Evolutionary conservation across 768 basidiomycete species (phyloP).

Genomic region (Pisolithus albus): DNA sequence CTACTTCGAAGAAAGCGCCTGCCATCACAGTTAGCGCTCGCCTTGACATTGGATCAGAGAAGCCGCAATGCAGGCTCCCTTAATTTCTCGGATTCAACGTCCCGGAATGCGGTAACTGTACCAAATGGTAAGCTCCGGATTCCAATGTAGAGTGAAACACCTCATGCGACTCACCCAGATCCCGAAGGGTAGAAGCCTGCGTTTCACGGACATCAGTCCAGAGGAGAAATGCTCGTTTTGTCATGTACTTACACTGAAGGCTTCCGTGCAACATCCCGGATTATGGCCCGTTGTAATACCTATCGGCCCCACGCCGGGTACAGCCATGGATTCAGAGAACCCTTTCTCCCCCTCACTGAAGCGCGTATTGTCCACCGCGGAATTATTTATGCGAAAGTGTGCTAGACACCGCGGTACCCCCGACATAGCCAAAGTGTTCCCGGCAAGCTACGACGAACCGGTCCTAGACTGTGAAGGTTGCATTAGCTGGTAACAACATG

Average conservation of each 20-base stretch:
- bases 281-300: constrained; percentile 56
- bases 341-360: constrained; percentile 35
- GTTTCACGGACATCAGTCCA: not conserved
- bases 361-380: constrained; percentile 60
- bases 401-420: constrained; percentile 59
- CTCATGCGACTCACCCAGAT: constrained; percentile 38
- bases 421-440: constrained; percentile 34
- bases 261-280: constrained; percentile 53
- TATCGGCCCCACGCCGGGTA: constrained; percentile 41
- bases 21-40: too few species aligned
- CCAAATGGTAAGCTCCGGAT: constrained; percentile 2
- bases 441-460: constrained; percentile 42
- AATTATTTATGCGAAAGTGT: constrained; percentile 62
- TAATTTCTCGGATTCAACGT: constrained; percentile 45
- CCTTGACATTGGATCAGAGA: not conserved
- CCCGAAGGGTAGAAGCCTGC: constrained; percentile 50
- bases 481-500: not conserved
- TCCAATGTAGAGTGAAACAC: constrained; percentile 3
- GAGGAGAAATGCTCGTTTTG: not conserved
- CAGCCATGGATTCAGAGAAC: constrained; percentile 57
- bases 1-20: too few species aligned
- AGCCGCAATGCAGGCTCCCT: constrained; percentile 29
- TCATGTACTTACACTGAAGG: constrained; percentile 49
- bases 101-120: constrained; percentile 47
- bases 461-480: constrained; percentile 2